Base-by-base conservation (phyloP, 352 stramenopile species). In the Pythium pyrilobum region DNA sequence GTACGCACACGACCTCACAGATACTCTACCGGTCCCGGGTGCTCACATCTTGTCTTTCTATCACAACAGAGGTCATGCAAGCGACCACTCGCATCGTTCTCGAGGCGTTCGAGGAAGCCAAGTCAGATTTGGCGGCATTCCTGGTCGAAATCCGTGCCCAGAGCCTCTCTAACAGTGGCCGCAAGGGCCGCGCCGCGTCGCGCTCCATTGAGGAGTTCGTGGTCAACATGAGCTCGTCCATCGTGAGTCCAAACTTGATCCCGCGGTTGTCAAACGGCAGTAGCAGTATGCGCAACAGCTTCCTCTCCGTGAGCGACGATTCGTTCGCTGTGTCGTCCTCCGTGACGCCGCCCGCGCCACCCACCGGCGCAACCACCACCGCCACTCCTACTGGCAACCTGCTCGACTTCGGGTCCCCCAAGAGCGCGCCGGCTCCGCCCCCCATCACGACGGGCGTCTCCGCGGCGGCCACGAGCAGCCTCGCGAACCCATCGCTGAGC, bases 181-280 rank as follows among this genome's bases (percentile, higher is more conserved):
- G 59, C 23, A 71, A 82, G 36, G 66, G 73, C 47, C 72, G 75
- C 51, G 59, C 74, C 15, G 75, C 73, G 13, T 85, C 69, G 11
- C 72, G 77, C 4, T 89, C 75, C 5, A 86, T 82, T 71, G 73
- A 85, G 32, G 73, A 89, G 42, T 86, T 85, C 43, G 56, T 88
- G 18, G 52, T 67, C 41, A 67, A 55, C 24, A 84, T 82, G 66
- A 86, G 81, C 62, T 77, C 69, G 11, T 82, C 66, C 32, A 75
- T 83, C 41, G 39, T 56, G 11, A 56, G 49, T 15, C 57, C 57
- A 15, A 23, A 29, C 20, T 6, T 49, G 12, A 16, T 53, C 11
- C 23, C 41, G 3, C 21, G 43, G 4, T 8, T 33, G 24, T 45
- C 56, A 3, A 41, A 29, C 34, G 45, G 27, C 27, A 52, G 28